These are phyloP conservation scores for Podila minutissima DNA, from an alignment of 192 early-diverging fungal species.

Conservation along the genomic window DNA sequence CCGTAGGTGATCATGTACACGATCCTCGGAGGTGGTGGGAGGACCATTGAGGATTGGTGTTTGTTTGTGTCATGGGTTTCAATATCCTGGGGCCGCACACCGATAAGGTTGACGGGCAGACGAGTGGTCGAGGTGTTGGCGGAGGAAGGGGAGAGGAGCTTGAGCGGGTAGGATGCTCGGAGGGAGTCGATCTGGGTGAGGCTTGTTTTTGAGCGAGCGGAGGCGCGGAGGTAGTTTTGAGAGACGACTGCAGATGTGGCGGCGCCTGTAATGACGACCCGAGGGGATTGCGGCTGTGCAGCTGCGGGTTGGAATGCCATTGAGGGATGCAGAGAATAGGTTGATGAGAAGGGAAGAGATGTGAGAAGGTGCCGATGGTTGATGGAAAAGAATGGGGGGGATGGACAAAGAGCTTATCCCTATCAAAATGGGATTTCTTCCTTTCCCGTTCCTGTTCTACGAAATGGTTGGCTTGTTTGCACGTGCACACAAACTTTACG, in stretches of 20 bases:
- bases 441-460: too few species aligned
- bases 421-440: too few species aligned
- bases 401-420: too few species aligned
- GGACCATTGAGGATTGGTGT: background rate
- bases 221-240: slow-evolving; percentile 39
- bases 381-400: too few species aligned
- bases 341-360: background rate
- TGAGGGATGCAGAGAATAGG: background rate
- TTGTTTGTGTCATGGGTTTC: too few species aligned
- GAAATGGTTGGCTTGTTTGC: too few species aligned
- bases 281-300: slow-evolving; percentile 22
- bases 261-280: slow-evolving; percentile 31
- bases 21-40: slow-evolving; percentile 45
- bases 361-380: background rate
- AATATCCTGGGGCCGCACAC: background rate
- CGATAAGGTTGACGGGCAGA: background rate
- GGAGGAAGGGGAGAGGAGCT: slow-evolving; percentile 39
- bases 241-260: slow-evolving; percentile 41
- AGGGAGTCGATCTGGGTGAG: slow-evolving; percentile 49
- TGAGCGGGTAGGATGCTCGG: slow-evolving; percentile 39
- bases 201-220: slow-evolving; percentile 39
- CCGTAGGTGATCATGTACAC: slow-evolving; percentile 87
- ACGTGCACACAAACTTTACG: too few species aligned
- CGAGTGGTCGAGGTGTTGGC: slow-evolving; percentile 14
- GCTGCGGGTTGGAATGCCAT: slow-evolving; percentile 45